Conservation (phyloP, 805 yeast genomes). For the Lipomyces spencermartinsiae region DNA sequence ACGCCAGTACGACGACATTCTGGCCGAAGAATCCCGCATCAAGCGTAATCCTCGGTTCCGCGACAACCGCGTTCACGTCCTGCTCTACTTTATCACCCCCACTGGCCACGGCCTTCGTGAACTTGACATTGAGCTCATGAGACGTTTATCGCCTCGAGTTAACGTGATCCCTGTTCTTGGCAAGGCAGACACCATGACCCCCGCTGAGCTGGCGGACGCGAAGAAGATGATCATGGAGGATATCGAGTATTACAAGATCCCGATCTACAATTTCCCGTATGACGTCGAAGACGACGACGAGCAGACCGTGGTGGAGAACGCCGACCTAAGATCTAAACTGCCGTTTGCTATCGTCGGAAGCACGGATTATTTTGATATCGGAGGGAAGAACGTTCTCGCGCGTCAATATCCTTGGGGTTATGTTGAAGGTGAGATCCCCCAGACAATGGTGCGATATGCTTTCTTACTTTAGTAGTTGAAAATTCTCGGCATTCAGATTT, state of each 20-base stretch:
- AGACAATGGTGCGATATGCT: background rate
- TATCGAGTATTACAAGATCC: conserved; percentile 62
- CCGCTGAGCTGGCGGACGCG: conserved; percentile 60
- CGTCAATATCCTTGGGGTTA: conserved; percentile 73
- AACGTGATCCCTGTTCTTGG: conserved; percentile 85
- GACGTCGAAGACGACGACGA: conserved; percentile 63
- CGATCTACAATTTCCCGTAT: conserved; percentile 74
- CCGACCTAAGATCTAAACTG: conserved; percentile 53
- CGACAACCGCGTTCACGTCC: conserved; percentile 78
- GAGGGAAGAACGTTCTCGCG: conserved; percentile 53
- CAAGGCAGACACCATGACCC: conserved; percentile 79
- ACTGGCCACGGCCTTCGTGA: conserved; percentile 64
- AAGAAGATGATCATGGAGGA: conserved; percentile 64
- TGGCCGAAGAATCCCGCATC: conserved; percentile 77
- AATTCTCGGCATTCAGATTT: conserved; percentile 50
- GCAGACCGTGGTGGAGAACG: conserved; percentile 46
- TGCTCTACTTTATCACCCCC: conserved; percentile 77
- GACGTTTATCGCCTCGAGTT: conserved; percentile 68
- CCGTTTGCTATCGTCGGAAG: conserved; percentile 73
- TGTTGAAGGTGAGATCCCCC: conserved; percentile 52
- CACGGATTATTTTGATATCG: conserved; percentile 47
- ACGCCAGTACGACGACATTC: conserved; percentile 71
- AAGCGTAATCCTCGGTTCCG: conserved; percentile 71
- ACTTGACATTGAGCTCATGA: conserved; percentile 76
- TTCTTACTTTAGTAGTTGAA: conserved; percentile 42